Base-by-base conservation (phyloP, 1,284 basidiomycete genomes). In the Gymnopus androsaceus region DNA sequence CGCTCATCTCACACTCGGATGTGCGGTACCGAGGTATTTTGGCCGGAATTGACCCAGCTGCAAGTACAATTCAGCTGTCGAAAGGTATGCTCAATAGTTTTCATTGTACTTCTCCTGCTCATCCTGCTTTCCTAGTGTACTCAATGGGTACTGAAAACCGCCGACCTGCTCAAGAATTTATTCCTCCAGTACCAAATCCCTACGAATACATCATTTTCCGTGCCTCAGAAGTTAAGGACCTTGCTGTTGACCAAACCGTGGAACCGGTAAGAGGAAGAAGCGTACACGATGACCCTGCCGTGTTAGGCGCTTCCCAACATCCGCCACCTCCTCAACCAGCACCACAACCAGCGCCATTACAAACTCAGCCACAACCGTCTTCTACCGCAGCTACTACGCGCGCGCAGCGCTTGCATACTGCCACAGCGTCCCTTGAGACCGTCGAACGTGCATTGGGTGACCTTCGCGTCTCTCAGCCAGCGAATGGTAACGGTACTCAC, bases 61-160 rank as follows among this genome's bases (percentile, higher is more conserved):
- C 87, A 55, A 92, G 90, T 14, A 94, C 92, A 5, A 92, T 95
- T 61, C 88, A 93, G 66, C 80, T 94, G 40, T 90, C 90, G 44
- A 91, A 92, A 80, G 91, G 90, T 91, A 62, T 40, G 80, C 64
- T 25, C 55, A 40, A 31, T 25, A 47, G 31, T 17, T 49, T 38
- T 45, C 8, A 23, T 40, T 52, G 15, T 19, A 40, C 37, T 33
- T 45, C 50, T 27, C n/a, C 31, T 23, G 11, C 17, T 63, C 51
- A 49, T 59, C 25, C 14, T 33, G 36, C 5, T 15, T 42, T 5
- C 60, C 14, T 37, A 92, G 92, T 94, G 36, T 92, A 81, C 66
- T 93, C 90, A 41, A 92, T 93, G 90, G 92, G 92, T 34, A 94
- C 92, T 4, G 92, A 94, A 70, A 80, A 84, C 57, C 84, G 92